Conservation (phyloP, 768 basidiomycete species). For the Pleurotus citrinopileatus region DNA sequence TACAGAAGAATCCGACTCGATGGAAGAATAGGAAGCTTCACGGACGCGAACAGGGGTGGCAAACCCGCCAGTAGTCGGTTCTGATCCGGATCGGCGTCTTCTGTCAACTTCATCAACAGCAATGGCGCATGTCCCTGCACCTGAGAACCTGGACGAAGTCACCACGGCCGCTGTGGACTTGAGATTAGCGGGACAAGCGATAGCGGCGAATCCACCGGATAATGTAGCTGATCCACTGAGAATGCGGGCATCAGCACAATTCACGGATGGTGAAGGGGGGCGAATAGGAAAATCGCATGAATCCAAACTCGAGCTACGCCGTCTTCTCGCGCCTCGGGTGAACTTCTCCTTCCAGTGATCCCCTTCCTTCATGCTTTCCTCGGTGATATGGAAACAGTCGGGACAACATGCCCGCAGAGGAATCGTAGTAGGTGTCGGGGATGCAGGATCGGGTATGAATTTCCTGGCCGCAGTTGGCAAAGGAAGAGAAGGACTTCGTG, state of each 20-base stretch:
- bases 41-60: background rate
- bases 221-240: conserved; percentile 1
- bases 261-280: conserved; percentile 6
- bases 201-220: conserved; percentile 25
- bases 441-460: conserved; percentile 19
- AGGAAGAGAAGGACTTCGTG: conserved; percentile 31
- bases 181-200: conserved; percentile 16
- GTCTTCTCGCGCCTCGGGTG: conserved; percentile 56
- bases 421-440: conserved; percentile 36
- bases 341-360: conserved; percentile 64
- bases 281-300: conserved; percentile 23
- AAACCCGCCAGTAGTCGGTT: conserved; percentile 23
- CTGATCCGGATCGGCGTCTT: conserved; percentile 45
- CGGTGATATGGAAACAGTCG: conserved; percentile 57
- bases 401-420: conserved; percentile 73
- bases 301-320: conserved; percentile 47
- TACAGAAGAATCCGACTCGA: background rate
- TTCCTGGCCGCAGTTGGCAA: conserved; percentile 30
- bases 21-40: conserved; percentile 12
- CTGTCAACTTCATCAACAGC: conserved; percentile 67
- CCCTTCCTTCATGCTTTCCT: conserved; percentile 51
- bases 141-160: conserved; percentile 11
- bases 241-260: background rate
- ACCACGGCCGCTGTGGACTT: conserved; percentile 13
- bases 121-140: conserved; percentile 30